Conservation (phyloP, 2,329 filamentous ascomycete species). For the Clonostachys byssicola region DNA sequence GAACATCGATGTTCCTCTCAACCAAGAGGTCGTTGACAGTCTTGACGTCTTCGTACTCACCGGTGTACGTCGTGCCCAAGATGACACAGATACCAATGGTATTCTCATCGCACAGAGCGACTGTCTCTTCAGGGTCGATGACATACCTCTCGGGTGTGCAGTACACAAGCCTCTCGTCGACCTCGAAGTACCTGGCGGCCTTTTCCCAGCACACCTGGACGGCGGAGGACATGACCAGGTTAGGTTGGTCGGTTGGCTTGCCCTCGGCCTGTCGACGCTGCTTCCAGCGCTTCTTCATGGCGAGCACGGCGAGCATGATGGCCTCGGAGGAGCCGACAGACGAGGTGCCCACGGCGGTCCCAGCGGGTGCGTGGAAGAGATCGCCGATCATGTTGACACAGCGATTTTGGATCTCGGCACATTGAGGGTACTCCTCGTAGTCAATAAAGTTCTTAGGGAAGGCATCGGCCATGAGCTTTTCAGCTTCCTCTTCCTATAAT, state of each 20-base stretch:
- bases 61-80: slow-evolving; percentile 89
- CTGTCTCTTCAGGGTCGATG: slow-evolving; percentile 59
- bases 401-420: slow-evolving; percentile 84
- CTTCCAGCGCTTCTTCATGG: slow-evolving; percentile 95
- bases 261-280: slow-evolving; percentile 79
- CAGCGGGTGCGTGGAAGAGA: slow-evolving; percentile 76
- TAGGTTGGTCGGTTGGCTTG: slow-evolving; percentile 76
- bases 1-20: slow-evolving; percentile 69
- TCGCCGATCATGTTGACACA: slow-evolving; percentile 88
- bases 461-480: slow-evolving; percentile 90
- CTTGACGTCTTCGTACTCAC: slow-evolving; percentile 93
- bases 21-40: slow-evolving; percentile 83
- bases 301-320: slow-evolving; percentile 77
- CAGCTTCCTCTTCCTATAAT: slow-evolving; percentile 79
- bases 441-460: slow-evolving; percentile 96
- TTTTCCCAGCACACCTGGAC: slow-evolving; percentile 99
- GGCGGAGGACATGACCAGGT: slow-evolving; percentile 93
- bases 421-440: slow-evolving; percentile 80
- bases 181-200: slow-evolving; percentile 82
- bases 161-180: slow-evolving; percentile 80
- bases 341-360: slow-evolving; percentile 77
- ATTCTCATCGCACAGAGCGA: slow-evolving; percentile 60
- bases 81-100: slow-evolving; percentile 91
- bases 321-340: slow-evolving; percentile 88
- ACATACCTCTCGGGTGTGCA: slow-evolving; percentile 59